Evolutionary conservation across 768 basidiomycete genomes (phyloP).

Genomic region (Termitomyces sp.): DNA sequence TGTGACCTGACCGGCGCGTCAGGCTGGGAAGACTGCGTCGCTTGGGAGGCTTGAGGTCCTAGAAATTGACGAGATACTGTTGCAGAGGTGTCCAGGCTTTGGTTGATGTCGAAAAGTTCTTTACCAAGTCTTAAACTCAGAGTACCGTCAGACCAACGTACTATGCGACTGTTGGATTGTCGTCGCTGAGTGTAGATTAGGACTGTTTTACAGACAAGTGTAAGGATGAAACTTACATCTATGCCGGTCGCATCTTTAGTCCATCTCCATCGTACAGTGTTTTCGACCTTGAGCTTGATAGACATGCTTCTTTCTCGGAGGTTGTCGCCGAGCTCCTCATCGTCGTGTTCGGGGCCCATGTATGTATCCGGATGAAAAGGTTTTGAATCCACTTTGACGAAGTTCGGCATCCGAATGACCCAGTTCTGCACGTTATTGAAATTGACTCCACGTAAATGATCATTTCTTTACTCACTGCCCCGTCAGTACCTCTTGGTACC

Average conservation of each 20-base stretch:
- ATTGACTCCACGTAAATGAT: background rate
- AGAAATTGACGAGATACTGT: slow-evolving; percentile 54
- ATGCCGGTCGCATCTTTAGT: slow-evolving; percentile 65
- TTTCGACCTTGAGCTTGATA: slow-evolving; percentile 86
- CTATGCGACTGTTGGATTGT: slow-evolving; percentile 86
- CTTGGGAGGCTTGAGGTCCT: slow-evolving; percentile 34
- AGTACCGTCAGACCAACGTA: slow-evolving; percentile 95
- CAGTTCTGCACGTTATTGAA: slow-evolving; percentile 54
- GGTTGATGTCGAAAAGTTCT: slow-evolving; percentile 88
- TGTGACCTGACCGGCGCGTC: slow-evolving; percentile 44
- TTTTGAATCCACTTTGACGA: slow-evolving; percentile 82
- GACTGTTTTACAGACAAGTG: slow-evolving; percentile 1
- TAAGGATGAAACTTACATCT: slow-evolving; percentile 53
- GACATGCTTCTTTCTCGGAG: slow-evolving; percentile 76
- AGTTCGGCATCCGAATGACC: slow-evolving; percentile 93
- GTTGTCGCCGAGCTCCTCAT: slow-evolving; percentile 57
- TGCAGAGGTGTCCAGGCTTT: slow-evolving; percentile 74
- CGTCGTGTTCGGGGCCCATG: slow-evolving; percentile 76
- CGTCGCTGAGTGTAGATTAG: slow-evolving; percentile 45
- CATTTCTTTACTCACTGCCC: slow-evolving; percentile 56
- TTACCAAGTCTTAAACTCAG: slow-evolving; percentile 88
- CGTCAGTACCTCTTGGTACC: slow-evolving; percentile 73
- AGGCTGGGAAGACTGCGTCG: slow-evolving; percentile 32
- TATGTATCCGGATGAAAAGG: slow-evolving; percentile 89
- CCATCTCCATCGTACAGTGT: slow-evolving; percentile 97